Percentiles rank a stretch among this genome's conserved stretches.
These are phyloP conservation scores for Podila minutissima DNA, from an alignment of 192 early-diverging fungal genomes.

Conservation along the genomic window DNA sequence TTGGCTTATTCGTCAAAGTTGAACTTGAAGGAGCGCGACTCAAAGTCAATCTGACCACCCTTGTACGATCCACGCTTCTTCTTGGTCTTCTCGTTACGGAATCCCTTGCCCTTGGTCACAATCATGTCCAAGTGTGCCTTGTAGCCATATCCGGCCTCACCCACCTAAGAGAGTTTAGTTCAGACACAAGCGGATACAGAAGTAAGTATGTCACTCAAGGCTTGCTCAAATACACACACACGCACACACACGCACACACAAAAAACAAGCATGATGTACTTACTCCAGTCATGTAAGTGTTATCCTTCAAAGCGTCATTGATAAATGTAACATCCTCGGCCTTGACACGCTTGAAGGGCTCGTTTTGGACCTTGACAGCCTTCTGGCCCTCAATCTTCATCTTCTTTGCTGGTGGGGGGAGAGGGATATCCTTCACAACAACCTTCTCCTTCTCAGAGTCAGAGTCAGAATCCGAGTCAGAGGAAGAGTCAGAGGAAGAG, in stretches of 20 bases:
- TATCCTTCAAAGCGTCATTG: constrained; percentile 87
- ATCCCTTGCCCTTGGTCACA: constrained; percentile 89
- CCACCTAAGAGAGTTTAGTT: constrained; percentile 50
- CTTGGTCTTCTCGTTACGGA: constrained; percentile 96
- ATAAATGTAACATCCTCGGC: constrained; percentile 83
- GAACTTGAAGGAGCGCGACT: constrained; percentile 93
- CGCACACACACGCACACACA: background rate
- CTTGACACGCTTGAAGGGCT: constrained; percentile 87
- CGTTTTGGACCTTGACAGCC: constrained; percentile 45
- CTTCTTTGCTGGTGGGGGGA: constrained; percentile 51
- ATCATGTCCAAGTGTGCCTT: constrained; percentile 95
- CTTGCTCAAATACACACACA: background rate
- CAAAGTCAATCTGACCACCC: constrained; percentile 88
- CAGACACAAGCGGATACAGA: background rate
- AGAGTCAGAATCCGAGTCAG: constrained; percentile 37
- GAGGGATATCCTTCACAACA: constrained; percentile 27
- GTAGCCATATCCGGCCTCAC: constrained; percentile 86
- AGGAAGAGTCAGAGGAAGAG: constrained; percentile 30
- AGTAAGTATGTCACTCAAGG: background rate
- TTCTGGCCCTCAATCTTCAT: constrained; percentile 50
- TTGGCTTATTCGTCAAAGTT: constrained; percentile 30
- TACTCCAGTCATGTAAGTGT: constrained; percentile 74
- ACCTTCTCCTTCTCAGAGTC: constrained; percentile 31
- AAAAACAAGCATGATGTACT: background rate
- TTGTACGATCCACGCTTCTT: constrained; percentile 96